Conservation (phyloP, 1,284 basidiomycete species). For the Sporisorium iseilematis-ciliati region DNA sequence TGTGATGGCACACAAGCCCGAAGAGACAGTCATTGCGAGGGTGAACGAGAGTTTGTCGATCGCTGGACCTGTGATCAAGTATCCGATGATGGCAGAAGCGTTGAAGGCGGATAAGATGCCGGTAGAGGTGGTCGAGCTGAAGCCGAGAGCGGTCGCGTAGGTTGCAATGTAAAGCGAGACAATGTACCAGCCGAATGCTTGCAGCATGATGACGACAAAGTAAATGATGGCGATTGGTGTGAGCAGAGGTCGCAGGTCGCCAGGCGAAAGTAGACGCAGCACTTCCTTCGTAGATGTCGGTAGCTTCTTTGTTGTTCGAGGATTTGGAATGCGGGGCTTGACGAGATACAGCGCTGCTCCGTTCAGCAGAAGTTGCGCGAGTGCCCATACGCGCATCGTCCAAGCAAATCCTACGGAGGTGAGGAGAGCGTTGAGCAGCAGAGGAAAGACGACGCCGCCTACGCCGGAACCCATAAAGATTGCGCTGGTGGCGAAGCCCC, state of each 20-base stretch:
- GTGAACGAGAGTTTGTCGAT: conserved; percentile 44
- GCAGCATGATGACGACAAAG: conserved; percentile 35
- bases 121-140: conserved; percentile 41
- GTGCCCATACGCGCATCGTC: conserved; percentile 50
- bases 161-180: conserved; percentile 55
- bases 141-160: conserved; percentile 49
- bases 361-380: conserved; percentile 35
- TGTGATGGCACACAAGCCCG: conserved; percentile 26
- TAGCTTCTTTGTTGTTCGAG: background rate
- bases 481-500: conserved; percentile 48
- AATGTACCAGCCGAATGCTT: conserved; percentile 52
- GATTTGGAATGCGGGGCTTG: conserved; percentile 18
- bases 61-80: conserved; percentile 40
- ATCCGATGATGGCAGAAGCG: conserved; percentile 55
- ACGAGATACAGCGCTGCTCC: conserved; percentile 33
- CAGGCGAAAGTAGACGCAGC: conserved; percentile 8
- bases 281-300: conserved; percentile 10
- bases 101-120: conserved; percentile 61
- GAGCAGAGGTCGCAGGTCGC: conserved; percentile 15
- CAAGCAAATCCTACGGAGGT: conserved; percentile 48
- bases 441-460: conserved; percentile 53
- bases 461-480: conserved; percentile 51
- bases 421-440: conserved; percentile 41
- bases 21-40: conserved; percentile 43
- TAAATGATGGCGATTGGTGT: conserved; percentile 21